phyloP scores from a whole-genome alignment of 257 asterid species.

The Gentiana macrophylla region DNA sequence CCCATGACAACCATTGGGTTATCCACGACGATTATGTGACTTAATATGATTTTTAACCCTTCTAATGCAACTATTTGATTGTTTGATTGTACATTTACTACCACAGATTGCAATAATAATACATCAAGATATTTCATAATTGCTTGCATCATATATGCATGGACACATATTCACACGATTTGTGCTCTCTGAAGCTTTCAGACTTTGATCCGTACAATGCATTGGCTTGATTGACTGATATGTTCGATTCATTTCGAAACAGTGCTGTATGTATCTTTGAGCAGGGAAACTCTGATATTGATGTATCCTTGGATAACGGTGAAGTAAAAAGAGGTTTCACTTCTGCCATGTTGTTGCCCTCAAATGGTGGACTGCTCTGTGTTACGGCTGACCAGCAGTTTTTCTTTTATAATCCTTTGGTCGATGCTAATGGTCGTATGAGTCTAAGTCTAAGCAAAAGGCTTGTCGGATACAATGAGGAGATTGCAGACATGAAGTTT shows the following conservation, averaged over 20 bases:
- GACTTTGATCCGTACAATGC: not conserved
- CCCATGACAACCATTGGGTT: no score
- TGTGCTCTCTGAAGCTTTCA: no score
- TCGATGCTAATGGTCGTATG: conserved; percentile 37
- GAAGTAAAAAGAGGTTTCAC: conserved; percentile 75
- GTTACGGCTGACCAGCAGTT: conserved; percentile 97
- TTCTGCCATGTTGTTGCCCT: conserved; percentile 76
- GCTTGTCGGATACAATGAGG: conserved; percentile 90
- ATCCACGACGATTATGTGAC: no score
- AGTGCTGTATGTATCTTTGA: conserved; percentile 70
- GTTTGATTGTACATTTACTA: no score
- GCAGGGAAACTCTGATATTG: conserved; percentile 80
- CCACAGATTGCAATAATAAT: no score
- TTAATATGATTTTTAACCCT: no score
- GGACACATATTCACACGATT: no score
- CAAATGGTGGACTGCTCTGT: conserved; percentile 65
- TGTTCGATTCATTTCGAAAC: conserved; percentile 20
- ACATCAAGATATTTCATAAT: no score
- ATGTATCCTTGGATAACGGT: conserved; percentile 49
- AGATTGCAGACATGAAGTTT: conserved; percentile 90
- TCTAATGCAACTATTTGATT: no score
- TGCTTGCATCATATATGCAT: no score
- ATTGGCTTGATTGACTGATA: not conserved
- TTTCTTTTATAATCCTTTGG: conserved; percentile 55
- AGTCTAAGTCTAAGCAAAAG: conserved; percentile 54